Evolutionary conservation across 164 flowering plant genomes (phyloP).

Genomic region (Macadamia tetraphylla): DNA sequence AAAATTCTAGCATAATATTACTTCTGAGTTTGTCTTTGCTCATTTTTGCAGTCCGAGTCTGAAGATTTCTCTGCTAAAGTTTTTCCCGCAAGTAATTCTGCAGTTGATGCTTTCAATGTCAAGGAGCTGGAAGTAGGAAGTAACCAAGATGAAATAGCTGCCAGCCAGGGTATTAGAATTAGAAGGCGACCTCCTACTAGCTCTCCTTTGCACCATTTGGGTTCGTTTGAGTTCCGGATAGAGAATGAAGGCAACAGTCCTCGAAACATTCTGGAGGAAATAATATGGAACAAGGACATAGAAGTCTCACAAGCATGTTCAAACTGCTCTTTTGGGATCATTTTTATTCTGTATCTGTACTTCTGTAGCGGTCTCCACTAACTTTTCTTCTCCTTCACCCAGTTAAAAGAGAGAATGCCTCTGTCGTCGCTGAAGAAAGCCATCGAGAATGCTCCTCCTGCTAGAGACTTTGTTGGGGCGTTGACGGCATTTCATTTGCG

Average conservation of each 20-base stretch:
- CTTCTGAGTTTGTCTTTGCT: neutral
- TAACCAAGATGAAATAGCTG: constrained; percentile 62
- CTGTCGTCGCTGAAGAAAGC: constrained; percentile 38
- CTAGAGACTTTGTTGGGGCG: constrained; percentile 83
- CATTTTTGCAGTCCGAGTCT: constrained; percentile 34
- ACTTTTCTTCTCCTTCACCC: neutral
- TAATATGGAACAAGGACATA: constrained; percentile 80
- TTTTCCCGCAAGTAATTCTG: constrained; percentile 23
- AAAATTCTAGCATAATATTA: too few relatives aligned
- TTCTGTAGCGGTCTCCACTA: neutral
- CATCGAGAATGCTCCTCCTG: constrained; percentile 59
- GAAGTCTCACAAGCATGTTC: constrained; percentile 60
- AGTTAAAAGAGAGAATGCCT: constrained; percentile 67
- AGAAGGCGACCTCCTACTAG: constrained; percentile 78
- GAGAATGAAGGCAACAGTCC: constrained; percentile 87
- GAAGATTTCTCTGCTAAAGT: constrained; percentile 27
- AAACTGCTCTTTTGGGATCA: neutral
- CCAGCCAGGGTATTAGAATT: constrained; percentile 72
- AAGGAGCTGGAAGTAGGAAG: constrained; percentile 73
- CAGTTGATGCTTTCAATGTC: constrained; percentile 35
- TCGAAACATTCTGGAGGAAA: constrained; percentile 89
- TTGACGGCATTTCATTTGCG: constrained; percentile 55
- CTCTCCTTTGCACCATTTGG: constrained; percentile 79
- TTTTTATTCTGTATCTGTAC: neutral
- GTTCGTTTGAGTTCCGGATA: constrained; percentile 75